Conservation (phyloP, 257 asterid species). For the Agastache rugosa region DNA sequence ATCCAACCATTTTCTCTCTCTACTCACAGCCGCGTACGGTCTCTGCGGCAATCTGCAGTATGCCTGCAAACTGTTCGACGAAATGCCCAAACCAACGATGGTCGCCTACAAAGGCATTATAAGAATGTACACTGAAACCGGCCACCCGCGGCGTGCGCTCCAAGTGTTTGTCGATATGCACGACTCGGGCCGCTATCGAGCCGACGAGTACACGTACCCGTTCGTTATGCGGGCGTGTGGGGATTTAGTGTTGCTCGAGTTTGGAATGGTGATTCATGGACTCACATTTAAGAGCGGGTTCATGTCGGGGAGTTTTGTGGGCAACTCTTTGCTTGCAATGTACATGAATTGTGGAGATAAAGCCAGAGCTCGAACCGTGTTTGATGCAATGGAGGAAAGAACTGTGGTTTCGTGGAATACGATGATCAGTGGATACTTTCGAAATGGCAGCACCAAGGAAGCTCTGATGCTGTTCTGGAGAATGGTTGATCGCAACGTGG, state of each 20-base stretch:
- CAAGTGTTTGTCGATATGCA: conserved; percentile 72
- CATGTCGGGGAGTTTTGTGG: conserved; percentile 56
- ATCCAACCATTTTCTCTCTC: conserved; percentile 62
- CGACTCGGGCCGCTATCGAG: conserved; percentile 40
- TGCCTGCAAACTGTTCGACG: conserved; percentile 69
- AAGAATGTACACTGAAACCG: conserved; percentile 62
- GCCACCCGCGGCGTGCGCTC: conserved; percentile 62
- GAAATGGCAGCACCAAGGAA: conserved; percentile 59
- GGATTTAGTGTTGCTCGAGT: conserved; percentile 54
- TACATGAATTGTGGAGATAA: conserved; percentile 80
- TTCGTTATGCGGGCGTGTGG: conserved; percentile 81
- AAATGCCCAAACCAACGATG: conserved; percentile 62
- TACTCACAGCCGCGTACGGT: conserved; percentile 61
- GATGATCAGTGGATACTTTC: conserved; percentile 80
- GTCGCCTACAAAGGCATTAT: conserved; percentile 71
- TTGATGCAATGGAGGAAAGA: conserved; percentile 58
- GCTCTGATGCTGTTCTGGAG: conserved; percentile 58
- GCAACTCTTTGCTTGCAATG: conserved; percentile 85
- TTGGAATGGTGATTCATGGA: conserved; percentile 75
- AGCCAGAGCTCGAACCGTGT: conserved; percentile 64
- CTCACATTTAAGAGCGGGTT: conserved; percentile 62
- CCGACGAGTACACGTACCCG: conserved; percentile 73
- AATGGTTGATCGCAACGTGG: conserved; percentile 62
- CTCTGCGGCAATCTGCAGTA: conserved; percentile 49
- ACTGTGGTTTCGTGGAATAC: conserved; percentile 86